Conservation (phyloP, 176 grass and related monocot genomes). For the Hordeum marinum region DNA sequence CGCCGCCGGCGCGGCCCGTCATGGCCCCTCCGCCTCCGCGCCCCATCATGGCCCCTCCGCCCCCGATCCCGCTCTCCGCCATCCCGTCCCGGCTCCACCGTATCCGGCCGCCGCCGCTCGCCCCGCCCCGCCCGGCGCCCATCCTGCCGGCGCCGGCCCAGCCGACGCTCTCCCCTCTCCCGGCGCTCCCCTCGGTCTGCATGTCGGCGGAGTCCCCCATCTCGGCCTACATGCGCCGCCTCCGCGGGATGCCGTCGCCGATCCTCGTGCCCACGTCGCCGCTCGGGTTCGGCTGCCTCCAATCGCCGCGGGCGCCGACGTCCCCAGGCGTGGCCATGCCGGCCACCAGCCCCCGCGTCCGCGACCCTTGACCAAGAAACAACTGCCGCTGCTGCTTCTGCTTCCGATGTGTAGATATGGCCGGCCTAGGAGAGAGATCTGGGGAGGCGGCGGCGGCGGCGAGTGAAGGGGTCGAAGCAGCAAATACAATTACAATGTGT, state of each 20-base stretch:
- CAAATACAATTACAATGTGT: conserved; percentile 39
- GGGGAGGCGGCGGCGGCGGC: conserved; percentile 10
- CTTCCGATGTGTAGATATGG: conserved; percentile 46
- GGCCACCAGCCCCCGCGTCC: conserved; percentile 60
- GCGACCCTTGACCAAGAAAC: conserved; percentile 31
- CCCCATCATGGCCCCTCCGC: conserved; percentile 19
- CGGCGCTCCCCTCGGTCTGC: conserved; percentile 67
- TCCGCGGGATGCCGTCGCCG: conserved; percentile 52
- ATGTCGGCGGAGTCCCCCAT: conserved; percentile 89
- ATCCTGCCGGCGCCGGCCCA: conserved; percentile 22
- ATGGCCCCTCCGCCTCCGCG: neutral
- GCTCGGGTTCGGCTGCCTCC: conserved; percentile 75
- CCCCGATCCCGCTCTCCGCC: conserved; percentile 7
- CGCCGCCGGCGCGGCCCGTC: neutral
- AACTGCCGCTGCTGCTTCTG: neutral
- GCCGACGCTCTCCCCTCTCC: conserved; percentile 66
- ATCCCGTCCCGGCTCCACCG: conserved; percentile 39
- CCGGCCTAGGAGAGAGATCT: conserved; percentile 42
- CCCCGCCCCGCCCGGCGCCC: conserved; percentile 39
- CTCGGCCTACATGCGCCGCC: conserved; percentile 92
- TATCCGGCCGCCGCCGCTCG: conserved; percentile 45
- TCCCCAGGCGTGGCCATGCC: conserved; percentile 75
- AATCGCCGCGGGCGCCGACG: conserved; percentile 74
- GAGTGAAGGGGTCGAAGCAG: conserved; percentile 16
- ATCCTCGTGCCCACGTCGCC: conserved; percentile 53